Percentiles rank a stretch among this genome's conserved stretches.
phyloP scores from a whole-genome alignment of 2,329 filamentous ascomycete species.

The Cyanodermella asteris region DNA sequence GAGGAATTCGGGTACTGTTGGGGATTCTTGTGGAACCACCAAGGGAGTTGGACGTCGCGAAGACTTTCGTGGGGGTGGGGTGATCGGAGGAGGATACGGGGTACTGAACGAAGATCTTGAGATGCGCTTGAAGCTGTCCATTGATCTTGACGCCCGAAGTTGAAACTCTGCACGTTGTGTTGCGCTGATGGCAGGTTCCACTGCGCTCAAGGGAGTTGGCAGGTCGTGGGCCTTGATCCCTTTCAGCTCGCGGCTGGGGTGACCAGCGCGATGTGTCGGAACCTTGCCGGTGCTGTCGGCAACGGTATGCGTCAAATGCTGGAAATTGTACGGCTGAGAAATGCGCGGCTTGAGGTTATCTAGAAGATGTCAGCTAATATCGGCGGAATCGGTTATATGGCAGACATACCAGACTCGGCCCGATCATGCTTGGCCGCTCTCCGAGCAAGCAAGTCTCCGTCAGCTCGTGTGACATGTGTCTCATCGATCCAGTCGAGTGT shows the following conservation, averaged over 20 bases:
- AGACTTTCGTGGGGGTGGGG: slow-evolving; percentile 18
- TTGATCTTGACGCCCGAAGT: slow-evolving; percentile 15
- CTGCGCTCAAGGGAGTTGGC: slow-evolving; percentile 4
- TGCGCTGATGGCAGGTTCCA: slow-evolving; percentile 8
- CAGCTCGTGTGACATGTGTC: too few species aligned
- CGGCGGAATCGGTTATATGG: too few species aligned
- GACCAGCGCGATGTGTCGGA: slow-evolving; percentile 26
- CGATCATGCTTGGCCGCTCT: too few species aligned
- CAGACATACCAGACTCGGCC: too few species aligned
- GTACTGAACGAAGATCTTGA: slow-evolving; percentile 19
- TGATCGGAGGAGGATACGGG: slow-evolving; percentile 17
- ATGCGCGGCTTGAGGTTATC: too few species aligned
- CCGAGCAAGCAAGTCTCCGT: too few species aligned
- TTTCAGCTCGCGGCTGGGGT: slow-evolving; percentile 26
- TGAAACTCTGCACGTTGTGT: not conserved
- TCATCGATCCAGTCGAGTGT: too few species aligned
- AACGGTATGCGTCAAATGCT: slow-evolving; percentile 39
- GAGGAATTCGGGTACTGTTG: slow-evolving; percentile 3
- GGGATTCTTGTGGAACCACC: not conserved
- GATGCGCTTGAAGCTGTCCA: slow-evolving; percentile 32
- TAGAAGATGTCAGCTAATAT: too few species aligned
- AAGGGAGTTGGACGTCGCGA: slow-evolving; percentile 12
- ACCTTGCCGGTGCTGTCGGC: slow-evolving; percentile 31
- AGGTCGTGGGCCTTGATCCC: slow-evolving; percentile 31
- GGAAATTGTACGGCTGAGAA: slow-evolving; percentile 41